Conservation (phyloP, 2,329 filamentous ascomycete species). For the Metarhizium robertsii region DNA sequence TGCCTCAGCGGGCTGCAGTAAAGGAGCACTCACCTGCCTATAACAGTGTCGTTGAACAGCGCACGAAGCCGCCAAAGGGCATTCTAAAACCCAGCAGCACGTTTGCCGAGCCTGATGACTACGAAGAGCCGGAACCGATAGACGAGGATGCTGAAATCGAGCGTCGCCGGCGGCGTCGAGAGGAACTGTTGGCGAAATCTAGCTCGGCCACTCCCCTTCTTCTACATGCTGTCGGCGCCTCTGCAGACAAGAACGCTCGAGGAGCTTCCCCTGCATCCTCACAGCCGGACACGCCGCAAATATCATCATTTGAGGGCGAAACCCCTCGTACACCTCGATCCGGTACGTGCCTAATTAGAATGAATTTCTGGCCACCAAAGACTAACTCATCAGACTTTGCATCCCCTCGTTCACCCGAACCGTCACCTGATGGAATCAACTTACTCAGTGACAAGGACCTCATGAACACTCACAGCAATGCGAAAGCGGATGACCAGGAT, state of each 20-base stretch:
- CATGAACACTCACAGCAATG: constrained; percentile 47
- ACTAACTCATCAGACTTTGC: constrained; percentile 23
- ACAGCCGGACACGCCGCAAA: constrained; percentile 31
- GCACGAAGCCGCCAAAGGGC: constrained; percentile 30
- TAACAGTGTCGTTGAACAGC: constrained; percentile 60
- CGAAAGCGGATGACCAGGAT: constrained; percentile 42
- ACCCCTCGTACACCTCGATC: constrained; percentile 39
- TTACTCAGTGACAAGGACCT: constrained; percentile 59
- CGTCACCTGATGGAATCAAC: constrained; percentile 49
- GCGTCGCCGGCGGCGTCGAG: constrained; percentile 72
- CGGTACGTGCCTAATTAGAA: constrained; percentile 25
- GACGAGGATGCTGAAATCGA: constrained; percentile 80
- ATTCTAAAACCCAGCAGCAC: constrained; percentile 8
- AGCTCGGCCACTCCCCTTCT: constrained; percentile 64
- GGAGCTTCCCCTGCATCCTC: constrained; percentile 44
- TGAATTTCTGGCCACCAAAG: not conserved
- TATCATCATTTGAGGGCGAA: constrained; percentile 18
- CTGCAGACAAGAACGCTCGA: constrained; percentile 46
- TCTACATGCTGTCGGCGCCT: constrained; percentile 61
- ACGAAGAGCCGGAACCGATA: constrained; percentile 48
- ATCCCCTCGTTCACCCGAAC: constrained; percentile 34
- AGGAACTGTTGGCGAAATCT: constrained; percentile 78
- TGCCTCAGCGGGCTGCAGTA: constrained; percentile 54
- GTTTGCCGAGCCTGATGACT: constrained; percentile 29
- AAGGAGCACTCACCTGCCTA: constrained; percentile 47